Percentiles rank a stretch among this genome's conserved stretches.
phyloP scores from a whole-genome alignment of 2,329 filamentous ascomycete species.

The Lasiodiplodia hormozganensis region DNA sequence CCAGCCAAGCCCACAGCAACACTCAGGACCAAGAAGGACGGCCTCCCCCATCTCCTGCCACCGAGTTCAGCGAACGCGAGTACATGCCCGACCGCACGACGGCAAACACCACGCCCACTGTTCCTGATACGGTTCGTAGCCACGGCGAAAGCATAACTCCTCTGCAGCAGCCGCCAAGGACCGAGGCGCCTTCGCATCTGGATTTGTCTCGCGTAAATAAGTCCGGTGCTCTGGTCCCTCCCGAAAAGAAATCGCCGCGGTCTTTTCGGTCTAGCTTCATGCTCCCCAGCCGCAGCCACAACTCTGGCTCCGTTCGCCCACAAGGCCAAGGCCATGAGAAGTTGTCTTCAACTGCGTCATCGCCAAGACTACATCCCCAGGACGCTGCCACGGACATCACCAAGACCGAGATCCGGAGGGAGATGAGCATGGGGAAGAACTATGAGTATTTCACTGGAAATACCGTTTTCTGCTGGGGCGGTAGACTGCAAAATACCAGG shows the following conservation, averaged over 20 bases:
- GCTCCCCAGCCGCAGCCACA: constrained; percentile 64
- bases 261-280: constrained; percentile 54
- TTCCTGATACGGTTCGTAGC: constrained; percentile 65
- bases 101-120: constrained; percentile 75
- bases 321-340: constrained; percentile 72
- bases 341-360: constrained; percentile 80
- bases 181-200: constrained; percentile 54
- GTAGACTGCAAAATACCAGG: constrained; percentile 85
- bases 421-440: constrained; percentile 68
- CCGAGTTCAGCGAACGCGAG: constrained; percentile 79
- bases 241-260: constrained; percentile 23
- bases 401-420: constrained; percentile 29
- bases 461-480: constrained; percentile 85
- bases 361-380: constrained; percentile 68
- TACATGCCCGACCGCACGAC: constrained; percentile 70
- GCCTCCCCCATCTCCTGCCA: constrained; percentile 77
- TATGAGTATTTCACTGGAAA: constrained; percentile 95
- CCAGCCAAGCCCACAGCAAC: constrained; percentile 22
- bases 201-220: constrained; percentile 63
- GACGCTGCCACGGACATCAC: constrained; percentile 47
- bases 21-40: constrained; percentile 9
- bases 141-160: constrained; percentile 81
- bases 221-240: constrained; percentile 12
- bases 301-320: constrained; percentile 47
- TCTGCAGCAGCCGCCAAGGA: constrained; percentile 61